Base-by-base conservation (phyloP, 768 basidiomycete species). In the Glaciozyma antarctica region DNA sequence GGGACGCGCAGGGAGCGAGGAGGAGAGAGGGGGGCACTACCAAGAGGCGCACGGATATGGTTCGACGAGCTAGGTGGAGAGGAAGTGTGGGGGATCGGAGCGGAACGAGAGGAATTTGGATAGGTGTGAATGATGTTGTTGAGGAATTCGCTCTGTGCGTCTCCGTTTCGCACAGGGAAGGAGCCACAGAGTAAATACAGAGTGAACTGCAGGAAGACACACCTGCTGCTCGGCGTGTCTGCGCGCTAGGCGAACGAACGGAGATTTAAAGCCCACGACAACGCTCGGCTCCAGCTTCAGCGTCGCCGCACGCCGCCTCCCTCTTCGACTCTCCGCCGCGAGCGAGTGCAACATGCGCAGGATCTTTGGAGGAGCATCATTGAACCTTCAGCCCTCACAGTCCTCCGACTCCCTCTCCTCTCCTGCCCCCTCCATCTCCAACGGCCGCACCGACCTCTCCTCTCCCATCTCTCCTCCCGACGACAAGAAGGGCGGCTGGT, bases 381-480 rank as follows among this genome's bases (percentile, higher is more conserved):
- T 22, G 62, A 63, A 4, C 64, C 67, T 6, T 64, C 67, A 7
- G 61, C 67, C n/a, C 38, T 64, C 63, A 15, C 67, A 64, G 56
- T 28, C 60, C 8, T 58, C 63, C 34, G 67, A 64, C 45, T 48
- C 63, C 19, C 45, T 64, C 26, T 22, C 63, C 13, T 64, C 67
- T 22, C 67, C 60, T 22, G 21, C 30, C 6, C 51, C 51, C 12
- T 52, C 51, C 45, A 2, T 63, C 59, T 6, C 2, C 43, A 58
- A 38, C 21, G 56, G 24, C 38, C 30, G 26, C 10, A 10, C 26
- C 28, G 58, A 48, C 19, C 47, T 52, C 51, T 52, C 30, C 26
- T 52, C 51, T 15, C 30, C 24, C 24, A 52, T 15, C 30, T 17
- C 58, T 45, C 15, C 47, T 30, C 17, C 30, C 32, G 7, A 48